Evolutionary conservation across 2,329 filamentous ascomycete genomes (phyloP).

Genomic region (Daldinia sp.): DNA sequence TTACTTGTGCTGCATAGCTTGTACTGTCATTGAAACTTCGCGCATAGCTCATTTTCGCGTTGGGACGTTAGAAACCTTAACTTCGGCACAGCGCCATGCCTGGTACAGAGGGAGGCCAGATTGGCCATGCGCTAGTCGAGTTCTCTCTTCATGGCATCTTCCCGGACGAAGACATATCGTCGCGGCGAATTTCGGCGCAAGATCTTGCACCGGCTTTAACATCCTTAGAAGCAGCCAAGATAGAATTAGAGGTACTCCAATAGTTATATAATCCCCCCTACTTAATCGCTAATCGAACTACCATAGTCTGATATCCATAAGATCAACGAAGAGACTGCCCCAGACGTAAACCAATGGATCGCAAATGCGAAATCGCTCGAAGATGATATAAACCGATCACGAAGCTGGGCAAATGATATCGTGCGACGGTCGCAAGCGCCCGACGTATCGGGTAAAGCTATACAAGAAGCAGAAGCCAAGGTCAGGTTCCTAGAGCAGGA

Average conservation of each 20-base stretch:
- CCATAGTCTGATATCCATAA: conserved; percentile 73
- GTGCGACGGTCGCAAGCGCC: conserved; percentile 76
- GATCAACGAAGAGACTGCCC: conserved; percentile 78
- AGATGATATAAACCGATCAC: conserved; percentile 82
- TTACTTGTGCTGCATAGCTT: not conserved
- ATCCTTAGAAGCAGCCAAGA: conserved; percentile 53
- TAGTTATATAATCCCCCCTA: not conserved
- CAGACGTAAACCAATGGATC: conserved; percentile 87
- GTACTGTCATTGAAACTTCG: not conserved
- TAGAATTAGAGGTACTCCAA: conserved; percentile 54
- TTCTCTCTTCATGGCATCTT: conserved; percentile 62
- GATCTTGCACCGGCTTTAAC: conserved; percentile 53
- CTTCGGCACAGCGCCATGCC: conserved; percentile 39
- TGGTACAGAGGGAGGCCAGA: conserved; percentile 39
- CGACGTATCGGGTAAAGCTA: conserved; percentile 60
- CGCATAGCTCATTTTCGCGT: not conserved
- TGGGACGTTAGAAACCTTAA: not conserved
- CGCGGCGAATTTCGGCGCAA: conserved; percentile 46
- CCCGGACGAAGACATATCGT: conserved; percentile 57
- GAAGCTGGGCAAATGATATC: conserved; percentile 81
- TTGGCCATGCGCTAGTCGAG: conserved; percentile 69
- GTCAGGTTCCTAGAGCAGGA: conserved; percentile 66
- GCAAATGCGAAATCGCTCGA: conserved; percentile 83
- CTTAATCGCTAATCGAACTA: conserved; percentile 13
- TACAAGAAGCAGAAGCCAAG: conserved; percentile 62